Evolutionary conservation across 169 alveolate species (phyloP), one percentile per base, ranked within the genome.

Genomic region (Plasmodium yoelii): DNA sequence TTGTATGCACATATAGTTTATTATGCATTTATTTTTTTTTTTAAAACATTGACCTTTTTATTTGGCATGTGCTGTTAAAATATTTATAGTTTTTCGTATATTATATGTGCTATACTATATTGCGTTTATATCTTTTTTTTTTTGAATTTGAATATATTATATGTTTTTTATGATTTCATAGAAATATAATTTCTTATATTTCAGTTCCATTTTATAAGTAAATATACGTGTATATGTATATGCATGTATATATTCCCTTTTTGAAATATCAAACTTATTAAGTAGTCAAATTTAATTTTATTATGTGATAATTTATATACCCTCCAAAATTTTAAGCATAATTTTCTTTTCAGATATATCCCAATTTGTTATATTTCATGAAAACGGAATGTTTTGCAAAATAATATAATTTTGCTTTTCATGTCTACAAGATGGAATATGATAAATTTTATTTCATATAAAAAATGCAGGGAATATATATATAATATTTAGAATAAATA

Each of bases 1-100:
- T 75, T 61, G 88, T 75, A 74, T 64, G 88, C 74, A 63, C 88
- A 75, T 51, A 75, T 55, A 75, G 67, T 61, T 39, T 22, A 57
- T 57, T 73, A 34, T 55, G 26, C 64, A 46, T 61, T 61, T 61
- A 53, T 71, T 49, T 49, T 69, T 68, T 67, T 68, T 68, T 49
- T 39, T 19, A 39, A 59, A 24, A 74, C 47, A 39, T 74, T 61
- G 61, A 64, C 73, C 70, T 44, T 34, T 18, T 61, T 13, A 47
- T 39, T 75, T 75, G 75, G 75, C 88, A 61, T 65, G 88, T 75
- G 72, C 64, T 61, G 15, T 75, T 19, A 60, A 59, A 75, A 49
- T 60, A 61, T 61, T 65, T 75, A 75, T 61, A 75, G 70, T 74
- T 44, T 74, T 74, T 74, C 28, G 39, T 61, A 28, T 74, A 46